Base-by-base conservation (phyloP, 2,329 filamentous ascomycete species). In the Ceratocystis cacaofunesta region DNA sequence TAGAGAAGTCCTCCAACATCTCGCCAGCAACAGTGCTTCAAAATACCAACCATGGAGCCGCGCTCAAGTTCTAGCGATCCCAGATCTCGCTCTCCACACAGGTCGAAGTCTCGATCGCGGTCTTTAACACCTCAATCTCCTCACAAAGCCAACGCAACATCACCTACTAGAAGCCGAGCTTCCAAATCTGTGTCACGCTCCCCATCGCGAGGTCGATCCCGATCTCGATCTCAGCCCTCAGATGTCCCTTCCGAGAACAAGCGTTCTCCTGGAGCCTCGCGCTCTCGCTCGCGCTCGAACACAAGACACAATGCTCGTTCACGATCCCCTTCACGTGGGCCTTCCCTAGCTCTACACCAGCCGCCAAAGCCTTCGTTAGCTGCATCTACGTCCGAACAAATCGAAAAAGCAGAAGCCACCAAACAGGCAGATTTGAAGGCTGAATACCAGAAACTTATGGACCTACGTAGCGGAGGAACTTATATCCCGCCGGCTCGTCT, bases 401-500 rank as follows among this genome's bases (percentile, higher is more conserved):
- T 78, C 3, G 74, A 75, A 64, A 80, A 78, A 68, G 85, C 83
- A 60, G 90, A 89, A 71, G 90, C 90, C 74, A 86, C 92, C 75
- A 95, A 95, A 76, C 90, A 92, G 76, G 89, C 86, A 28, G 86
- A 86, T 50, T 89, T 90, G 55, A 95, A 95, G 78, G 89, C 91
- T 69, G 92, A 96, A 78, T 95, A 96, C 77, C 87, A 95, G 76
- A 92, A 92, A 77, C 82, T 97, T 68, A 79, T 96, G 70, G 94
- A 84, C 69, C 92, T 95, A 84, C 88, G 94, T 70, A 96, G 91
- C 61, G 94, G 94, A 69, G 94, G 94, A 70, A 95, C 91, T 28
- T 99, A 99, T 74, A 95, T 99, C 68, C 94, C 94, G 22, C 94
- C 94, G 0, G 92, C 92, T 63, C 84, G 90, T 70, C 80, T 99